These are phyloP conservation scores for Dillenia suffruticosa DNA, from an alignment of 164 flowering plant species.

Conservation along the genomic window DNA sequence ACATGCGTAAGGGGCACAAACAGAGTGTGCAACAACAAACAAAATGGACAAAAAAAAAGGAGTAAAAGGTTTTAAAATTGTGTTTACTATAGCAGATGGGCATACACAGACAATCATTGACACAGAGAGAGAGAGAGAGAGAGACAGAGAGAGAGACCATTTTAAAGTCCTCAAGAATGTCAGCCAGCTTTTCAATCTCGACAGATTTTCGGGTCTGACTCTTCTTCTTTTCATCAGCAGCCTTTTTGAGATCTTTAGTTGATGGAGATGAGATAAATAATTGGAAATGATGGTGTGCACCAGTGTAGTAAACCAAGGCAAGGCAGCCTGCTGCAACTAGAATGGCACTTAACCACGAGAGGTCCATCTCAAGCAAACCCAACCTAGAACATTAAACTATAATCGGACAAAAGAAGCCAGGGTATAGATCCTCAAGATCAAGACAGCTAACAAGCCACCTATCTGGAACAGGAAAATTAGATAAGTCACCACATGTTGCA, in stretches of 20 bases:
- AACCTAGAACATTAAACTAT: too few relatives aligned
- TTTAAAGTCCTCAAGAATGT: constrained; percentile 81
- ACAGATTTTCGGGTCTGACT: constrained; percentile 32
- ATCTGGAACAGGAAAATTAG: too few relatives aligned
- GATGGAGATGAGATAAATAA: constrained; percentile 12
- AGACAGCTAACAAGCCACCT: too few relatives aligned
- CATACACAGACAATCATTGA: too few relatives aligned
- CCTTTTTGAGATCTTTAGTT: constrained; percentile 12
- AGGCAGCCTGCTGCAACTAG: constrained; percentile 82
- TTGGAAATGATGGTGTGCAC: constrained; percentile 28
- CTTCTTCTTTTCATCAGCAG: constrained; percentile 25
- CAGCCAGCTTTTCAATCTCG: constrained; percentile 84
- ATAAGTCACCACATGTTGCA: too few relatives aligned
- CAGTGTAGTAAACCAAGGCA: constrained; percentile 66
- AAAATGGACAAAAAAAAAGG: background rate
- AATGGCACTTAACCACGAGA: constrained; percentile 65
- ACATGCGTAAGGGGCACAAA: background rate
- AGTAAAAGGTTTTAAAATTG: background rate
- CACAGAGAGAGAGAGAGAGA: too few relatives aligned
- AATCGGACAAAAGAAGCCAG: too few relatives aligned
- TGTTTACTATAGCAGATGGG: too few relatives aligned
- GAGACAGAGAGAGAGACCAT: constrained; percentile 41
- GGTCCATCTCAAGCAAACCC: constrained; percentile 31
- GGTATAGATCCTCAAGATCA: too few relatives aligned
- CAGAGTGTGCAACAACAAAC: background rate